Evolutionary conservation across 257 asterid species (phyloP).

Genomic region (Nicotiana knightiana): DNA sequence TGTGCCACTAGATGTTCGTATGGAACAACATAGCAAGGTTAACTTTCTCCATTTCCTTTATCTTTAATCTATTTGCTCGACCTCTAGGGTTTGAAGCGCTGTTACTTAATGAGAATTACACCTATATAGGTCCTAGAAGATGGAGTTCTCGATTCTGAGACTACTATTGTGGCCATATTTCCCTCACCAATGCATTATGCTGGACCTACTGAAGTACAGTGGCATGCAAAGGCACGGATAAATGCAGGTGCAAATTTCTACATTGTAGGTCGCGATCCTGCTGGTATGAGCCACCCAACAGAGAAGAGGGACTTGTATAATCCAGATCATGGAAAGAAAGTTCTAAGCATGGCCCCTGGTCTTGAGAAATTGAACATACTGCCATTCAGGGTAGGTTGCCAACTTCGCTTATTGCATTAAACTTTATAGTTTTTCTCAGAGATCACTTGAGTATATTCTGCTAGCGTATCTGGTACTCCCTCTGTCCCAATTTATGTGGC

Average conservation of each 20-base stretch:
- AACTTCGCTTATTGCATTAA: neutral
- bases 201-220: slow-evolving; percentile 92
- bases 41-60: neutral
- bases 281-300: slow-evolving; percentile 87
- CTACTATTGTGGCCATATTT: slow-evolving; percentile 73
- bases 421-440: neutral
- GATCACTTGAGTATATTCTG: neutral
- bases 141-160: slow-evolving; percentile 77
- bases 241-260: slow-evolving; percentile 90
- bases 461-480: neutral
- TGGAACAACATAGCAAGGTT: slow-evolving; percentile 94
- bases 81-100: neutral
- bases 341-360: slow-evolving; percentile 87
- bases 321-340: slow-evolving; percentile 89
- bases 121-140: slow-evolving; percentile 71
- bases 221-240: slow-evolving; percentile 91
- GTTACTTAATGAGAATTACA: neutral
- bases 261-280: slow-evolving; percentile 90
- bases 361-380: slow-evolving; percentile 69
- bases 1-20: slow-evolving; percentile 79
- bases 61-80: neutral
- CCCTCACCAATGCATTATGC: slow-evolving; percentile 96
- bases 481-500: too few relatives aligned
- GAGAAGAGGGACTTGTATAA: slow-evolving; percentile 81
- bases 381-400: slow-evolving; percentile 60